A percentile compares a stretch with the other conserved stretches of the same genome.
Evolutionary conservation across 805 yeast genomes (phyloP).

Genomic region (Maudiozyma saulgeensis): DNA sequence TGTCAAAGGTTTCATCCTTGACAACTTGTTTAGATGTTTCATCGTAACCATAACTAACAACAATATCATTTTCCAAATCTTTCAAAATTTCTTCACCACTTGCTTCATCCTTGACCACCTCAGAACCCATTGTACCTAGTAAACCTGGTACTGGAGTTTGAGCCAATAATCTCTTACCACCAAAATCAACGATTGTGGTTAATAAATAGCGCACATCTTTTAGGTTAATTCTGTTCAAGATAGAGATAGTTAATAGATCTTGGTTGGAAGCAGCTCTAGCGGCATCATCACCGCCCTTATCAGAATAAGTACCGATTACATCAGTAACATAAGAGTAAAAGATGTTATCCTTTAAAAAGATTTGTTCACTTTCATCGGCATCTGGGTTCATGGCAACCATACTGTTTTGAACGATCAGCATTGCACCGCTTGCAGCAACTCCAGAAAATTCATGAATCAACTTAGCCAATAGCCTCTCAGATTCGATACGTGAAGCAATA

Average conservation of each 20-base stretch:
- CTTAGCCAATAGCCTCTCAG: constrained; percentile 68
- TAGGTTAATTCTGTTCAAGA: constrained; percentile 56
- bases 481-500: constrained; percentile 56
- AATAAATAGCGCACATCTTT: constrained; percentile 59
- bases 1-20: constrained; percentile 43
- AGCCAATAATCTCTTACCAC: constrained; percentile 80
- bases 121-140: constrained; percentile 33
- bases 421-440: constrained; percentile 71
- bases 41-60: constrained; percentile 66
- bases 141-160: constrained; percentile 94
- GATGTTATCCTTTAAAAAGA: constrained; percentile 72
- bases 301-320: constrained; percentile 44
- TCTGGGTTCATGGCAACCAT: constrained; percentile 72
- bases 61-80: constrained; percentile 32
- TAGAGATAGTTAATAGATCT: constrained; percentile 65
- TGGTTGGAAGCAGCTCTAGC: constrained; percentile 71
- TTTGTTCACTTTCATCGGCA: constrained; percentile 51
- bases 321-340: constrained; percentile 77
- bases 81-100: constrained; percentile 33
- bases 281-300: constrained; percentile 74
- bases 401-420: constrained; percentile 65
- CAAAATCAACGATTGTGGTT: constrained; percentile 81
- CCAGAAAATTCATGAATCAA: constrained; percentile 66
- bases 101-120: constrained; percentile 32
- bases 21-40: constrained; percentile 47